Base-by-base conservation (phyloP, 2,329 filamentous ascomycete species). In the Fusarium redolens region DNA sequence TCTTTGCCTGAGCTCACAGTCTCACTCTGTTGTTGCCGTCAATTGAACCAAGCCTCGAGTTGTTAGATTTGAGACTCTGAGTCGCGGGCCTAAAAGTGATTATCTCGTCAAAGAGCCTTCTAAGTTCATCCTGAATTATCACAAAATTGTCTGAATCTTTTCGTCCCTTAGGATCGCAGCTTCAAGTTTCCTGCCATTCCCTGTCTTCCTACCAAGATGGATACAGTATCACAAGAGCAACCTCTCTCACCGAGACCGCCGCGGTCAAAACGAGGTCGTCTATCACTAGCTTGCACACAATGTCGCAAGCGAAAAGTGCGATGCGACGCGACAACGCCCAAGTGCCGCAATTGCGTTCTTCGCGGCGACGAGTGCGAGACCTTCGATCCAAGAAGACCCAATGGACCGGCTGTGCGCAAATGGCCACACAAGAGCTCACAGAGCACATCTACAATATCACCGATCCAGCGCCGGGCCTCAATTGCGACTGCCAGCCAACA, bases 231-330 rank as follows among this genome's bases (percentile, higher is more conserved):
- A 7, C 61, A 61, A 51, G 69, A 72, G 33, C 22, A 69, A 14
- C 52, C 58, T 10, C 37, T 64, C 1, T 67, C 57, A 22, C 55
- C 70, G 20, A 71, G 61, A 4, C 70, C 70, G 15, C 65, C 69
- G 2, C 65, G 66, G 6, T 70, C 65, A 18, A 73, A 73, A 12
- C 65, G 61, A 17, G 67, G 61, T 0, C 70, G 73, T 10, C 62
- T 75, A 45, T 74, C 73, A 7, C 44, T 75, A 10, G 73, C 73
- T 0, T 75, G 73, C 18, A 75, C 54, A 7, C 65, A 68, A 35
- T 75, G 73, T 31, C 73, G 73, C 57, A 75, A 67, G 45, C 73
- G 73, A 31, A 75, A 75, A 51, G 73, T 75, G 17, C 65, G 73
- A 61, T 75, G 73, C 47, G 73, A 75, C 17, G 73, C 73, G n/a